A percentile compares a stretch with the other conserved stretches of the same genome.
phyloP scores from a whole-genome alignment of 495 filamentous ascomycete species.

The Penicillium herquei region DNA sequence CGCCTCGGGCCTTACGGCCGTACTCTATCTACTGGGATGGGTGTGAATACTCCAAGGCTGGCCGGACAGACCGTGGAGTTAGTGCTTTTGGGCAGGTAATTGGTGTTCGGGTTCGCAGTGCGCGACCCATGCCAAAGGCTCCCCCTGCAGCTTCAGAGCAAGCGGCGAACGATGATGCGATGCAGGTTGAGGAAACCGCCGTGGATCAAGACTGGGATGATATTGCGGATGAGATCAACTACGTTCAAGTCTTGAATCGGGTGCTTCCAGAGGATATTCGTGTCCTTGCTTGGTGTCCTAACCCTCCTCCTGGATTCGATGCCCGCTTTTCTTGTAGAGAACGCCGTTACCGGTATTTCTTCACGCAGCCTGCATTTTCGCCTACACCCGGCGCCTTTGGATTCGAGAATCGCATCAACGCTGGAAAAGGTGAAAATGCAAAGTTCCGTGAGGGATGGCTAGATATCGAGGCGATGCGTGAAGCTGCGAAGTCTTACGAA shows the following conservation, averaged over 20 bases:
- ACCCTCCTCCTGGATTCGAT: slow-evolving; percentile 73
- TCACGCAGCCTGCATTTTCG: slow-evolving; percentile 85
- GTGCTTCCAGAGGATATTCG: slow-evolving; percentile 87
- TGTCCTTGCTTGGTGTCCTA: slow-evolving; percentile 89
- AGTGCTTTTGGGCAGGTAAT: slow-evolving; percentile 97
- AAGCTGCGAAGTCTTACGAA: slow-evolving; percentile 73
- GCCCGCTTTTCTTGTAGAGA: slow-evolving; percentile 92
- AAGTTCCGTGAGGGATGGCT: slow-evolving; percentile 58
- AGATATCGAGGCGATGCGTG: slow-evolving; percentile 81
- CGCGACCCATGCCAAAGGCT: slow-evolving; percentile 50
- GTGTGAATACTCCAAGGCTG: slow-evolving; percentile 90
- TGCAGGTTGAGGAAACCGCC: slow-evolving; percentile 25
- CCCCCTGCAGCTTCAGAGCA: slow-evolving; percentile 13
- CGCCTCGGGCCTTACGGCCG: slow-evolving; percentile 29
- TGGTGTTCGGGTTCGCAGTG: slow-evolving; percentile 75
- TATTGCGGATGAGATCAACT: slow-evolving; percentile 77
- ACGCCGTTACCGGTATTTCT: slow-evolving; percentile 91
- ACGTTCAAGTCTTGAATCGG: slow-evolving; percentile 76
- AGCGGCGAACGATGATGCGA: slow-evolving; percentile 20
- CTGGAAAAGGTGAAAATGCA: slow-evolving; percentile 20
- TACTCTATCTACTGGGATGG: slow-evolving; percentile 68
- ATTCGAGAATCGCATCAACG: slow-evolving; percentile 24
- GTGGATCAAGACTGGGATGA: slow-evolving; percentile 62
- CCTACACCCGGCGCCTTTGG: slow-evolving; percentile 50
- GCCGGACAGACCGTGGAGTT: slow-evolving; percentile 87